Conservation (phyloP, 208 protist genomes). For the Jaenimonas drosophilae region DNA sequence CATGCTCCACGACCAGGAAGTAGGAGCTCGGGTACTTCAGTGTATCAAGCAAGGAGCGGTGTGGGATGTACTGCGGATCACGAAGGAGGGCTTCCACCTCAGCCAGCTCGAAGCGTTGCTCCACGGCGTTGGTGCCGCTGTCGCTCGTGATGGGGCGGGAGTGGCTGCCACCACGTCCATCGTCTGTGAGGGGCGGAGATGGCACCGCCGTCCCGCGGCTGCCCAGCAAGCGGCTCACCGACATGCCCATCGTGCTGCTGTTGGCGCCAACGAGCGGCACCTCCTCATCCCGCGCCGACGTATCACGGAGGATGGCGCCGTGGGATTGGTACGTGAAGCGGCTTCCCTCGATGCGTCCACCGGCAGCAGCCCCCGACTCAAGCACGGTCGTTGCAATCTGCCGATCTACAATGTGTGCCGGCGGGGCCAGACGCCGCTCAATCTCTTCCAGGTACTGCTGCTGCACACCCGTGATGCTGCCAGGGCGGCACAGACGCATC, state of each 20-base stretch:
- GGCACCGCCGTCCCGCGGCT: not conserved
- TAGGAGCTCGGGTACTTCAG: constrained; percentile 21
- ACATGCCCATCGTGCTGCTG: not conserved
- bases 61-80: constrained; percentile 11
- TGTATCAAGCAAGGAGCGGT: constrained; percentile 10
- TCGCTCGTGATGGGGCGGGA: not conserved
- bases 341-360: constrained; percentile 10
- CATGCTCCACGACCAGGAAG: constrained; percentile 17
- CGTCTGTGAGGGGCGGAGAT: not conserved
- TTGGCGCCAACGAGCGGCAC: constrained; percentile 1
- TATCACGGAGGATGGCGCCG: constrained; percentile 9
- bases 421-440: constrained; percentile 32
- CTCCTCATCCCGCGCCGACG: not conserved
- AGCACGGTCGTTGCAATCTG: not conserved
- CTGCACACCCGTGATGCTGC: constrained; percentile 94
- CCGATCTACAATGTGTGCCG: not conserved
- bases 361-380: constrained; percentile 4
- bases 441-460: constrained; percentile 91
- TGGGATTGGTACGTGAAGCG: constrained; percentile 11
- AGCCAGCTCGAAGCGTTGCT: constrained; percentile 10
- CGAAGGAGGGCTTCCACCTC: constrained; percentile 9
- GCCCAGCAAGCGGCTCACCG: not conserved
- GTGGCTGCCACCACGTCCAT: not conserved
- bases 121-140: not conserved
- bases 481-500: constrained; percentile 91